These are phyloP conservation scores for Fraxinus anomala DNA, from an alignment of 257 asterid genomes.

Conservation along the genomic window DNA sequence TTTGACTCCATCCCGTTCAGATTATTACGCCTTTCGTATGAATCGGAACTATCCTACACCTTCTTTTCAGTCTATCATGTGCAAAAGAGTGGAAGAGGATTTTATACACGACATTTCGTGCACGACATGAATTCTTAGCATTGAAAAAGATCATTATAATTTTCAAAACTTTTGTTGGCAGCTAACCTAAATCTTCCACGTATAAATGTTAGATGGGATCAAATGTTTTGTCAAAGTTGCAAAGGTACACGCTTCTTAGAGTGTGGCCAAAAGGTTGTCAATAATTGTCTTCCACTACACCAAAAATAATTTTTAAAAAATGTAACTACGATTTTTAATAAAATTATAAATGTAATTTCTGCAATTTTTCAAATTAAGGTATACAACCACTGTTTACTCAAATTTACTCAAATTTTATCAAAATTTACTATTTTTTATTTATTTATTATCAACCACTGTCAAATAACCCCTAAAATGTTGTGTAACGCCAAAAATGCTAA, in stretches of 20 bases:
- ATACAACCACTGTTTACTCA: no score
- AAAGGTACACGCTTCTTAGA: not conserved
- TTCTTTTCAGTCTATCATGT: not conserved
- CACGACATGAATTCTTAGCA: not conserved
- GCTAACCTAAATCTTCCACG: not conserved
- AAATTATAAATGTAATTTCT: no score
- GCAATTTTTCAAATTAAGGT: no score
- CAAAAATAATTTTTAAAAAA: not conserved
- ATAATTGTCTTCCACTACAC: not conserved
- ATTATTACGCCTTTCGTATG: not conserved
- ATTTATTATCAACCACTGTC: no score
- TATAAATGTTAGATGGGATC: constrained; percentile 18
- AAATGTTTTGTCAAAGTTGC: not conserved
- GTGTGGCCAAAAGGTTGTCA: not conserved
- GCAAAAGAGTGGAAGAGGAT: not conserved
- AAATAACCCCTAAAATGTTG: no score
- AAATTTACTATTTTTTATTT: no score
- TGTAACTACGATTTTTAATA: no score
- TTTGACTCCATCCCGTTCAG: not conserved
- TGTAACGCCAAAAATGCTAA: no score
- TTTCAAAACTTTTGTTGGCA: not conserved
- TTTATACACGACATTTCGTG: constrained; percentile 20
- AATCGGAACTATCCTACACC: not conserved
- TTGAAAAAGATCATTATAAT: not conserved
- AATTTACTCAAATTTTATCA: no score